Percentiles rank a stretch among this genome's conserved stretches.
phyloP scores from a whole-genome alignment of 805 yeast genomes.

The Wickerhamiella sergipiensis region DNA sequence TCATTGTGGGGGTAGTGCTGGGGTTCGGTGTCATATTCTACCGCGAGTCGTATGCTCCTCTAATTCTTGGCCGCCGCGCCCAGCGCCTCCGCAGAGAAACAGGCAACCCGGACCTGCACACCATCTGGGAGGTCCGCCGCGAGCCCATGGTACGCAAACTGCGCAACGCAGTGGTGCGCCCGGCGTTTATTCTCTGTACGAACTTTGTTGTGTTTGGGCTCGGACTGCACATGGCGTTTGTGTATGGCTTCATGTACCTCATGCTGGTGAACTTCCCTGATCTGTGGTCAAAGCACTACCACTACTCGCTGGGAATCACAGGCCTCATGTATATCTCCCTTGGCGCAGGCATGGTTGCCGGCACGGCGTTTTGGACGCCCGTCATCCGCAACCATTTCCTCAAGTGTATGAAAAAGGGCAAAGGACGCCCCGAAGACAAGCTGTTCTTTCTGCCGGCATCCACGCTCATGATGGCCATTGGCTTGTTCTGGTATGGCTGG shows the following conservation, averaged over 20 bases:
- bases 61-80: slow-evolving; percentile 36
- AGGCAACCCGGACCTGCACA: slow-evolving; percentile 43
- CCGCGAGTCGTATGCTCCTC: slow-evolving; percentile 48
- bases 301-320: slow-evolving; percentile 33
- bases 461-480: slow-evolving; percentile 42
- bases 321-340: slow-evolving; percentile 49
- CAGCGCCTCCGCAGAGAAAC: slow-evolving; percentile 34
- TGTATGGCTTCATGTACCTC: slow-evolving; percentile 53
- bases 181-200: slow-evolving; percentile 36
- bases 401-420: slow-evolving; percentile 28
- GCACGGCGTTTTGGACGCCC: slow-evolving; percentile 36
- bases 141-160: slow-evolving; percentile 12
- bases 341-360: slow-evolving; percentile 41
- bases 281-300: slow-evolving; percentile 35
- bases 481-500: slow-evolving; percentile 64
- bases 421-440: slow-evolving; percentile 47
- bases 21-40: slow-evolving; percentile 32
- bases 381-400: slow-evolving; percentile 30
- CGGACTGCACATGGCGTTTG: slow-evolving; percentile 50
- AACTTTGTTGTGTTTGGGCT: slow-evolving; percentile 54
- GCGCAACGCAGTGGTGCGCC: slow-evolving; percentile 41
- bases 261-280: slow-evolving; percentile 47
- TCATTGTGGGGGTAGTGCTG: slow-evolving; percentile 38
- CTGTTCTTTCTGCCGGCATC: slow-evolving; percentile 38
- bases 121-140: slow-evolving; percentile 37